Evolutionary conservation across 371 early-diverging fungal species (phyloP), one percentile per base, ranked within the genome.

Genomic region (Lichtheimia hyalospora): DNA sequence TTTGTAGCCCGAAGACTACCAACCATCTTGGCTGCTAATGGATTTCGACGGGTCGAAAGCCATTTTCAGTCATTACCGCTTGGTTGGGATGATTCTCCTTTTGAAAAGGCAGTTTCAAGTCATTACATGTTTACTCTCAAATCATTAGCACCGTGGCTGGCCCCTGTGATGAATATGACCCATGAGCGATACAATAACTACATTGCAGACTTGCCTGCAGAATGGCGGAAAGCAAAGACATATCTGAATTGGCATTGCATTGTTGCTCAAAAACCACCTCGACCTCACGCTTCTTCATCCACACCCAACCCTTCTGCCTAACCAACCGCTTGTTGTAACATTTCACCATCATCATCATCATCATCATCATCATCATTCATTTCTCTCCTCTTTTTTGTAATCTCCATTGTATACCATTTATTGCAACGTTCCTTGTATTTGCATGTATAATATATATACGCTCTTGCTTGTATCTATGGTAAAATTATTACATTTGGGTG

Each of bases 191-290:
- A 76, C 27, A 70, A 69, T 16, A 60, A 53, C 23, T 62, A 60
- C 16, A 66, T 79, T 24, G 57, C 68, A 51, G 52, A 60, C 40
- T 58, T 79, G 42, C 73, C 69, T 18, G 59, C 54, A 15, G 77
- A 79, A 60, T 79, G 80, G 80, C 60, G 50, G 25, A 58, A 54
- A 25, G 71, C 71, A 12, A 60, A 67, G 7, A 73, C 75, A 3
- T 79, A 64, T 52, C 57, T 76, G 25, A 79, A 76, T 44, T 79
- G 80, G 80, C 77, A 79, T 51, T 66, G 66, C 52, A 69, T 68
- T 21, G 62, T 68, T 27, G 75, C 80, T 27, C 80, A 79, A 59
- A 79, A 79, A 42, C 80, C 80, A 16, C 60, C 27, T 13, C 3
- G 41, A 7, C 41, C 21, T 7, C 46, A 18, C 24, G 34, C 34